phyloP scores from a whole-genome alignment of 805 yeast species.

The Spathaspora boniae region DNA sequence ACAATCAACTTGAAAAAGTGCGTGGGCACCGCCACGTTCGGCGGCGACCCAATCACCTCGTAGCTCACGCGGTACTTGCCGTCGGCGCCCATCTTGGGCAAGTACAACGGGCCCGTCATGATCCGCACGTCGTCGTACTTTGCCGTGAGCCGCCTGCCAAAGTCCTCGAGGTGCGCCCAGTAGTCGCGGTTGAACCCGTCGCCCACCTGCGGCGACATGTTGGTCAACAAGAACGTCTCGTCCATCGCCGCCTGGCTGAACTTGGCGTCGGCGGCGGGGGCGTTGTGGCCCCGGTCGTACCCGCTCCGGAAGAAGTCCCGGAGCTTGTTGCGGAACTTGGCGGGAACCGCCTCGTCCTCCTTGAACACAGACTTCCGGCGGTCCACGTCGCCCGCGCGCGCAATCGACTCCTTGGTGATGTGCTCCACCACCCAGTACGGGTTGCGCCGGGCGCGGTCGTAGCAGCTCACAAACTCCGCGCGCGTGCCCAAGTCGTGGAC shows the following conservation, averaged over 20 bases:
- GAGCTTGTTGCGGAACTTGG: conserved; percentile 67
- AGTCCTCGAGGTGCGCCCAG: conserved; percentile 96
- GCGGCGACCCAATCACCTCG: conserved; percentile 96
- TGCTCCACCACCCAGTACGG: conserved; percentile 93
- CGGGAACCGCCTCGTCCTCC: conserved; percentile 84
- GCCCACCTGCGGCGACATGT: conserved; percentile 96
- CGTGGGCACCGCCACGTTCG: conserved; percentile 94
- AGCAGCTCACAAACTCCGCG: conserved; percentile 79
- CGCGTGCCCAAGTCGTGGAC: conserved; percentile 75
- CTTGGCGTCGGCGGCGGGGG: conserved; percentile 97
- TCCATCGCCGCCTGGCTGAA: conserved; percentile 90
- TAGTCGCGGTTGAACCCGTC: conserved; percentile 95
- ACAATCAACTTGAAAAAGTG: conserved; percentile 90
- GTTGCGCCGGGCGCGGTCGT: conserved; percentile 77
- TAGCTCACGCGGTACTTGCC: conserved; percentile 83
- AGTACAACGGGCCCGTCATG: conserved; percentile 89
- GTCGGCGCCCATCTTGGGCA: conserved; percentile 76
- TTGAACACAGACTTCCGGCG: conserved; percentile 77
- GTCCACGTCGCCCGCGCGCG: conserved; percentile 50
- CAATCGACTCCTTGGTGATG: conserved; percentile 68
- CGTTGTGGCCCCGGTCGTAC: conserved; percentile 95
- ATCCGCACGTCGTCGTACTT: conserved; percentile 73
- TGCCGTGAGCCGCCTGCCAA: conserved; percentile 72
- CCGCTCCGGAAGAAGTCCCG: conserved; percentile 93
- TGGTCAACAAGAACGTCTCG: conserved; percentile 85